Evolutionary conservation across 1,284 basidiomycete species (phyloP), one percentile per base, ranked within the genome.

Genomic region (Irpex lacteus): DNA sequence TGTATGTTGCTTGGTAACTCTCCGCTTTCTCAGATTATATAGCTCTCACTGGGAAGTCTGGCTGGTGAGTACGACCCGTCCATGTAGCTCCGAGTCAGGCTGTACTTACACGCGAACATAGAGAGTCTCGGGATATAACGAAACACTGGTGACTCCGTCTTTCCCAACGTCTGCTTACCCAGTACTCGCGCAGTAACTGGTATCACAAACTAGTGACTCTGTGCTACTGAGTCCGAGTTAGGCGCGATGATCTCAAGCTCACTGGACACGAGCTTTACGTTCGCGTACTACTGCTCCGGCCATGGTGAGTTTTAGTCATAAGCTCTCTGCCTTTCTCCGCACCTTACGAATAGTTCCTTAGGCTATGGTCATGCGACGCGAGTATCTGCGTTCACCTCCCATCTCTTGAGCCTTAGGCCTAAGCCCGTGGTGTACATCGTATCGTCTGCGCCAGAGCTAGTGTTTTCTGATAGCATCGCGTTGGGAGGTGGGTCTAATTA

Each of bases 301-400:
- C 89, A 91, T 70, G 89, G 88, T 87, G 63, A 60, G 77, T 66
- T 37, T 9, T 2, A 3, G 2, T 32, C 37, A 60, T 38, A 7
- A 34, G 26, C 6, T 26, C 57, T n/a, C 13, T 66, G n/a, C 53
- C 38, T 38, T 54, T 4, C 60, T 8, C 15, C 4, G 2, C 2
- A 13, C 13, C 53, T 26, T 44, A 38, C 66, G 32, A 32, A 66
- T 32, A 11, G 21, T 52, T 50, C 0, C 21, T 5, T 67, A 90
- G 87, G 88, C 34, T 91, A 88, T 66, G 89, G 89, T 7, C 89
- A 91, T 71, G 89, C 88, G 21, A 91, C 89, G 4, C 83, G 89
- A 40, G 89, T 91, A 8, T 89, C 88, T 49, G 89, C 89, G 1
- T 85, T 91, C 67, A 78, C 86, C 6, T 76, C 78, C 55, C 82